Evolutionary conservation across 345 rosid species (phyloP), one percentile per base, ranked within the genome.

Genomic region (Geranium brycei): DNA sequence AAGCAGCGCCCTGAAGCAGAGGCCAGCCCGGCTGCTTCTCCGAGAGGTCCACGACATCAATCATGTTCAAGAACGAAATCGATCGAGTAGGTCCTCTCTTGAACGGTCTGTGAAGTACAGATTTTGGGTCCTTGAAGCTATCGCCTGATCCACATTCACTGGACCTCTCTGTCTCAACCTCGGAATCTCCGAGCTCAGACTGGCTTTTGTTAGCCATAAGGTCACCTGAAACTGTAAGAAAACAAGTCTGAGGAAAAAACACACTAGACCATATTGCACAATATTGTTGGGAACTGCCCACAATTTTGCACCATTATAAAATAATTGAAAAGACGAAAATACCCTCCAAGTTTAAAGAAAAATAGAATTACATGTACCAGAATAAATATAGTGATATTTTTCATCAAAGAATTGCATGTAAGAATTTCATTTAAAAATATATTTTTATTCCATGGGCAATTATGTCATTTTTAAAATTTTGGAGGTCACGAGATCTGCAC

Each of bases 11-110:
- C 59, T 77, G 76, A 11, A 86, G 84, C 51, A 93, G 76, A 5
- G 99, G 99, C 96, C 97, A 90, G 55, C 99, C 97, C 0, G 91
- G 97, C 70, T 63, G 82, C 47, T 72, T 73, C 61, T 87, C 93
- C 61, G 81, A 17, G 28, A 73, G 64, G 10, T 35, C 41, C 3
- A 4, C 41, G 10, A 35, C 7, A 61, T 84, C 84, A 58, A 71
- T 57, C 59, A 57, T 57, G 18, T n/a, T 57, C 17, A 57, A 8
- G 59, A 17, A 57, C 13, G 61, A 57, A 35, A 55, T 31, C 1
- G 68, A 56, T 32, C 81, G 62, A 23, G 72, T 75, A 19, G 78
- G 72, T 62, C 53, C 31, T 14, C 51, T 70, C 71, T 38, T 75
- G 51, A 61, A 70, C 32, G 35, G 19, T n/a, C 57, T 62, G 17